phyloP scores from a whole-genome alignment of 225 moss, liverwort and hornwort genomes.

The Asterella californica region DNA sequence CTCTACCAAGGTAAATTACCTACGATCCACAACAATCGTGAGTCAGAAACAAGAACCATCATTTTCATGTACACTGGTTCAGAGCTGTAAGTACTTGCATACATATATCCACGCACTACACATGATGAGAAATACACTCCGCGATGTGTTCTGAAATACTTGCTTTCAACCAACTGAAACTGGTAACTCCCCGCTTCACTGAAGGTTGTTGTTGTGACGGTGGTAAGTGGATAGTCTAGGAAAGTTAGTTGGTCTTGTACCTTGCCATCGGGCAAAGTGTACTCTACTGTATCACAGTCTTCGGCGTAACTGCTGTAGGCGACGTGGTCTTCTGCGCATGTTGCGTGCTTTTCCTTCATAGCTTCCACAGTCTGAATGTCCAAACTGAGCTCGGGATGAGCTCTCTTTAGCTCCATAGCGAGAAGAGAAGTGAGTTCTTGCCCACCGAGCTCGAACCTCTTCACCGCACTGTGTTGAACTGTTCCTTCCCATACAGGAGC shows the following conservation, averaged over 20 bases:
- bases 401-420: conserved; percentile 55
- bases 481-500: conserved; percentile 99
- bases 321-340: conserved; percentile 60
- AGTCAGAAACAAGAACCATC: neutral
- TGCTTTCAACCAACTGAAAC: too few relatives aligned
- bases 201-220: neutral
- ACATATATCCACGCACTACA: too few relatives aligned
- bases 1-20: conserved; percentile 87
- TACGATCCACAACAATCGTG: conserved; percentile 19
- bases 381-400: conserved; percentile 55
- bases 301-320: conserved; percentile 53
- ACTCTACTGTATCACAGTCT: conserved; percentile 68
- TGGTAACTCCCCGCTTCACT: too few relatives aligned
- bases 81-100: too few relatives aligned
- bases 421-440: conserved; percentile 82
- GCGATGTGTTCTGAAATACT: too few relatives aligned
- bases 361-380: conserved; percentile 66
- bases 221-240: neutral
- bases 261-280: conserved; percentile 95
- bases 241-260: conserved; percentile 7
- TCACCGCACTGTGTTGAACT: conserved; percentile 96
- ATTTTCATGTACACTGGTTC: neutral
- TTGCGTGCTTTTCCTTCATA: conserved; percentile 74
- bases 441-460: conserved; percentile 89
- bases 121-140: too few relatives aligned